These are phyloP conservation scores for Eucalyptus erythrocorys DNA, from an alignment of 345 rosid species.

Conservation along the genomic window DNA sequence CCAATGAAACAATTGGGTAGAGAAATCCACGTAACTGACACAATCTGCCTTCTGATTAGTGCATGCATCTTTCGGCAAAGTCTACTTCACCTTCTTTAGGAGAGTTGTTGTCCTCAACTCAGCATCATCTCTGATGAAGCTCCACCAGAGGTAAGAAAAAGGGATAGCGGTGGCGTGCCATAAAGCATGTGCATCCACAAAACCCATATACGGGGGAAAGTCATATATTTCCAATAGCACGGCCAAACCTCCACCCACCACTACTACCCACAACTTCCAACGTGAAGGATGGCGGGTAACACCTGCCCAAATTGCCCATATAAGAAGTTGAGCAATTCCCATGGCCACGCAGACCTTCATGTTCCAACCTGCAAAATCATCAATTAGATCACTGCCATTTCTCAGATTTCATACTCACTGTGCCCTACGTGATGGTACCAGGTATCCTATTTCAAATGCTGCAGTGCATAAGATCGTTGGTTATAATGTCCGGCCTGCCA, in stretches of 20 bases:
- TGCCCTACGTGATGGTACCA: not conserved
- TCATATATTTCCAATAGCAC: slow-evolving; percentile 47
- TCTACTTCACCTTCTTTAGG: slow-evolving; percentile 46
- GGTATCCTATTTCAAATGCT: not conserved
- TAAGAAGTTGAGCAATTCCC: slow-evolving; percentile 55
- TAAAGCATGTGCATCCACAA: slow-evolving; percentile 62
- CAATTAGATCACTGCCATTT: not conserved
- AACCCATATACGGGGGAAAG: slow-evolving; percentile 62
- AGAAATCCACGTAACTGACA: not conserved
- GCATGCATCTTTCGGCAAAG: not conserved
- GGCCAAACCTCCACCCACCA: slow-evolving; percentile 27
- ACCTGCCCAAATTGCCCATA: slow-evolving; percentile 84
- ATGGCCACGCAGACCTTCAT: slow-evolving; percentile 56
- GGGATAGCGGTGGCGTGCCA: slow-evolving; percentile 63
- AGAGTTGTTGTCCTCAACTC: slow-evolving; percentile 46
- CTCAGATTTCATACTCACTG: not conserved
- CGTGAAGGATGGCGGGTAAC: slow-evolving; percentile 56
- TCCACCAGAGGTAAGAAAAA: slow-evolving; percentile 81
- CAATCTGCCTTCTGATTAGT: not conserved
- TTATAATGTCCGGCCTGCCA: not conserved
- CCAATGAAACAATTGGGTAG: not conserved
- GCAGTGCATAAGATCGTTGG: not conserved
- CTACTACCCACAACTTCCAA: slow-evolving; percentile 69
- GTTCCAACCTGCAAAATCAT: slow-evolving; percentile 50
- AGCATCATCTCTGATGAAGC: slow-evolving; percentile 72